phyloP scores from a whole-genome alignment of 257 asterid genomes.

The Rhazya stricta region DNA sequence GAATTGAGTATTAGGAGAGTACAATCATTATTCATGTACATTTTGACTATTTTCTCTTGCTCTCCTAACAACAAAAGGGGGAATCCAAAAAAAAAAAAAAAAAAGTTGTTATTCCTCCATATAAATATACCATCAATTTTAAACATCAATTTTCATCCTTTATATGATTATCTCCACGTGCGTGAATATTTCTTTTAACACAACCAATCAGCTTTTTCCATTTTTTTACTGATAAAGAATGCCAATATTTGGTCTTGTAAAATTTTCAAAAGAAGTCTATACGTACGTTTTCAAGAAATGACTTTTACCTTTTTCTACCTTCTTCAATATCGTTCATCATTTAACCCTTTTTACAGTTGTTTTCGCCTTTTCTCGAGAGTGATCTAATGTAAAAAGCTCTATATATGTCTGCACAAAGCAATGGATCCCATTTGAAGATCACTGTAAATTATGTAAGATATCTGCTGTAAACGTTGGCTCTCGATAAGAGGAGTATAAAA shows the following conservation, averaged over 20 bases:
- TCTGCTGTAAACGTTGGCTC: background rate
- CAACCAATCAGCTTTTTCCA: background rate
- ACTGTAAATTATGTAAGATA: background rate
- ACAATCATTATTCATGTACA: too few relatives aligned
- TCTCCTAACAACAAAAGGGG: too few relatives aligned
- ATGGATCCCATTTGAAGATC: background rate
- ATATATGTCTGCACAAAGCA: background rate
- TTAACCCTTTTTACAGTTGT: background rate
- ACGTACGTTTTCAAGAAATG: background rate
- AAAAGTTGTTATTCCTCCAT: too few relatives aligned
- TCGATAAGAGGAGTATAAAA: background rate
- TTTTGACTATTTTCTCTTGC: too few relatives aligned
- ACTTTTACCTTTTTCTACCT: constrained; percentile 3
- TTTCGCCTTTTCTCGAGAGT: background rate
- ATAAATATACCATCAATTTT: background rate
- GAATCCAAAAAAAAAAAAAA: too few relatives aligned
- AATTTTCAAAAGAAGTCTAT: background rate
- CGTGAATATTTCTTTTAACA: background rate
- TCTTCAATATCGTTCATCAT: background rate
- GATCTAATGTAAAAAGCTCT: background rate
- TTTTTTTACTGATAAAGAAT: background rate
- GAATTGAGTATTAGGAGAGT: too few relatives aligned
- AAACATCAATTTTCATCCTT: background rate
- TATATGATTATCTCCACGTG: background rate
- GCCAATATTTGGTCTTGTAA: background rate